A percentile compares a stretch with the other conserved stretches of the same genome.
Conservation (phyloP, 2,329 filamentous ascomycete species). For the Biscogniauxia sp. region DNA sequence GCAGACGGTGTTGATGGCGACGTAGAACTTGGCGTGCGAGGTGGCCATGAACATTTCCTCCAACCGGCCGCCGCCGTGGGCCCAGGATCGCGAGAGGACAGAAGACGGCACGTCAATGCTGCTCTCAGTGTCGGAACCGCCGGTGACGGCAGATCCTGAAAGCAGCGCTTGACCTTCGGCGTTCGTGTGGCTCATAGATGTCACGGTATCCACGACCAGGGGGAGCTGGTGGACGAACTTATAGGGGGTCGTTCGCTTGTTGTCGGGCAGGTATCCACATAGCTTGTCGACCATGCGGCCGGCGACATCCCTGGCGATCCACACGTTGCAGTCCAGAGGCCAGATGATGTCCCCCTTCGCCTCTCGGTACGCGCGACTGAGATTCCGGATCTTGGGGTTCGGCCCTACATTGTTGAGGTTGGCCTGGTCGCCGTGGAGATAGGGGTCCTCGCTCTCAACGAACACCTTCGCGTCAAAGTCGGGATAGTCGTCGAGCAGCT, state of each 20-base stretch:
- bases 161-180: slow-evolving; percentile 33
- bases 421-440: slow-evolving; percentile 55
- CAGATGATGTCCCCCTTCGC: slow-evolving; percentile 85
- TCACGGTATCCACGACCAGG: slow-evolving; percentile 73
- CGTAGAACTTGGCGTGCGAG: slow-evolving; percentile 95
- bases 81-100: slow-evolving; percentile 31
- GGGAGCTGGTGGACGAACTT: slow-evolving; percentile 97
- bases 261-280: slow-evolving; percentile 59
- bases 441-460: slow-evolving; percentile 78
- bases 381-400: slow-evolving; percentile 97
- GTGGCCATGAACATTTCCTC: slow-evolving; percentile 96
- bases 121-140: slow-evolving; percentile 31
- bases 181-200: slow-evolving; percentile 27
- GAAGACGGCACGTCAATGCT: slow-evolving; percentile 27
- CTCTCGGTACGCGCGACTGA: slow-evolving; percentile 89
- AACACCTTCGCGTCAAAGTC: slow-evolving; percentile 68
- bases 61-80: slow-evolving; percentile 71
- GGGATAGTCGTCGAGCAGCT: slow-evolving; percentile 71
- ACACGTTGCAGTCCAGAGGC: slow-evolving; percentile 96
- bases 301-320: slow-evolving; percentile 76
- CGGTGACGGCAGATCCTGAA: slow-evolving; percentile 33
- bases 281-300: slow-evolving; percentile 89
- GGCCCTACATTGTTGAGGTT: slow-evolving; percentile 68
- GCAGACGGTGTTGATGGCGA: slow-evolving; percentile 89
- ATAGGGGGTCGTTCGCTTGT: slow-evolving; percentile 55